Evolutionary conservation across 768 basidiomycete species (phyloP).

Genomic region (Phylloporus scabripes): DNA sequence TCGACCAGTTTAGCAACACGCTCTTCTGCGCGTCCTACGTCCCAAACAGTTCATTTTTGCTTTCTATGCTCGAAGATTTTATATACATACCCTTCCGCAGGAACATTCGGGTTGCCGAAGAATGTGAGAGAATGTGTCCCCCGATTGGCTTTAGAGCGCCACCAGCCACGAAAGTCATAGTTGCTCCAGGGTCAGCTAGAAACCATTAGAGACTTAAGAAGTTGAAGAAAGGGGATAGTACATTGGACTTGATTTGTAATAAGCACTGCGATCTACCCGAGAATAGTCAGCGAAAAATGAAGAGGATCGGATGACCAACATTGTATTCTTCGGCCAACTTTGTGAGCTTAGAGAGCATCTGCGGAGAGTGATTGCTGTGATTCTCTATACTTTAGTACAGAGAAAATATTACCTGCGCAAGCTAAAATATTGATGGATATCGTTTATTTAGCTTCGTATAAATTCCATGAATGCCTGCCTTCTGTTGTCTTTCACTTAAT

Average conservation of each 20-base stretch:
- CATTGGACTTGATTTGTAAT: slow-evolving; percentile 94
- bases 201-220: slow-evolving; percentile 8
- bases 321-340: slow-evolving; percentile 93
- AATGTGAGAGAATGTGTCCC: slow-evolving; percentile 81
- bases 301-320: slow-evolving; percentile 33
- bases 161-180: slow-evolving; percentile 92
- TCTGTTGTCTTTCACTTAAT: slow-evolving; percentile 90
- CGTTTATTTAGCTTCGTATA: not conserved
- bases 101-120: slow-evolving; percentile 83
- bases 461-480: slow-evolving; percentile 37
- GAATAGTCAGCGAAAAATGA: slow-evolving; percentile 1
- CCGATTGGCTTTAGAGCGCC: slow-evolving; percentile 89
- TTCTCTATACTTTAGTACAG: not conserved
- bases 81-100: slow-evolving; percentile 68
- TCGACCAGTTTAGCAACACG: slow-evolving; percentile 88
- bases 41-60: not conserved
- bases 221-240: slow-evolving; percentile 21
- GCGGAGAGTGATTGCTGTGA: slow-evolving; percentile 1
- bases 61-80: not conserved
- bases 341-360: slow-evolving; percentile 89
- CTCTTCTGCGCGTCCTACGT: slow-evolving; percentile 78
- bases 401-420: slow-evolving; percentile 61
- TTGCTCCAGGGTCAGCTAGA: slow-evolving; percentile 89
- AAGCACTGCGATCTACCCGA: slow-evolving; percentile 66
- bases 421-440: slow-evolving; percentile 38